These are phyloP conservation scores for Amaranthus hypochondriacus DNA, from an alignment of 148 eudicot species.

Conservation along the genomic window DNA sequence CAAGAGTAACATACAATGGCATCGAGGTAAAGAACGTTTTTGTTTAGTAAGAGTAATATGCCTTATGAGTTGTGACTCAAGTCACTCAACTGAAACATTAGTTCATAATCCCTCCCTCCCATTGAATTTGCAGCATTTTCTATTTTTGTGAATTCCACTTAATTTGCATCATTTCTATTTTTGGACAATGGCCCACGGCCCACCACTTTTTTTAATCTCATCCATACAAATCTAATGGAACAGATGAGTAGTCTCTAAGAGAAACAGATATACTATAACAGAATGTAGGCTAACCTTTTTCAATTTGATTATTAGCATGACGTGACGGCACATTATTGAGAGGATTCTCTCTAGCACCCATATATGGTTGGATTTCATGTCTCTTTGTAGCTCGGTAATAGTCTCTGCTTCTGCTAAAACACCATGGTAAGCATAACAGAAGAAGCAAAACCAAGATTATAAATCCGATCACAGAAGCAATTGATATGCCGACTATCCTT, in stretches of 20 bases:
- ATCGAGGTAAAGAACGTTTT: no score
- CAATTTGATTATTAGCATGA: slow-evolving; percentile 42
- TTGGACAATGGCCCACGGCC: no score
- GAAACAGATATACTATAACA: slow-evolving; percentile 4
- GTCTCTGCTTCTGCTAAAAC: slow-evolving; percentile 44
- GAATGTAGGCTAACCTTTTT: slow-evolving; percentile 44
- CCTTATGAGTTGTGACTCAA: background rate
- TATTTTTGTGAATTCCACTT: no score
- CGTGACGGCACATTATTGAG: slow-evolving; percentile 28
- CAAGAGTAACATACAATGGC: background rate
- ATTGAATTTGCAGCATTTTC: no score
- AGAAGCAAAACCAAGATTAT: slow-evolving; percentile 52
- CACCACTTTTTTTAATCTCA: no score
- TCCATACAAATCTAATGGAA: no score
- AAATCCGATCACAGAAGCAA: slow-evolving; percentile 50
- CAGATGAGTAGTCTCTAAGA: background rate
- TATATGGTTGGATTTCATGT: slow-evolving; percentile 70
- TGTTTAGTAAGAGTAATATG: no score
- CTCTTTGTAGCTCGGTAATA: slow-evolving; percentile 38
- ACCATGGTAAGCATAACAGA: slow-evolving; percentile 60
- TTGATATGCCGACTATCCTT: slow-evolving; percentile 65
- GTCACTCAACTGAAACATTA: background rate
- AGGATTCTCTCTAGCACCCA: slow-evolving; percentile 45
- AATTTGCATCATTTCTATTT: no score
- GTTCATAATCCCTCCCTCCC: background rate